These are phyloP conservation scores for Ceratobasidium sp. DNA, from an alignment of 1,284 basidiomycete species.

Conservation along the genomic window DNA sequence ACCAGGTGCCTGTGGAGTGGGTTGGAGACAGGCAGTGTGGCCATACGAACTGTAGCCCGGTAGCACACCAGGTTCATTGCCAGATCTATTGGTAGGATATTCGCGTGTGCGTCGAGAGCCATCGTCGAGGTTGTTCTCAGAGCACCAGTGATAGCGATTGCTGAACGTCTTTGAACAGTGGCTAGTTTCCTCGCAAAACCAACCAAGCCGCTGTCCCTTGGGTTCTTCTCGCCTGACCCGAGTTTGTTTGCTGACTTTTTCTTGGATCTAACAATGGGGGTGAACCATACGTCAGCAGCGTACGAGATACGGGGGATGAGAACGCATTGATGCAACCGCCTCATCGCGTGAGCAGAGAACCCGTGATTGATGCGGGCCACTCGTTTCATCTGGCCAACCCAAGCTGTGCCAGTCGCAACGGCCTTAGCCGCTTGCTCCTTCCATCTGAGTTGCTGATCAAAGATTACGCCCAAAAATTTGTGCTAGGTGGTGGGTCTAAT, in stretches of 20 bases:
- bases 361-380: slow-evolving; percentile 40
- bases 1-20: slow-evolving; percentile 7
- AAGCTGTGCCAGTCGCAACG: background rate
- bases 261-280: background rate
- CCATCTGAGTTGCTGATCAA: slow-evolving; percentile 40
- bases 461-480: slow-evolving; percentile 39
- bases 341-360: slow-evolving; percentile 27
- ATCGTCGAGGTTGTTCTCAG: slow-evolving; percentile 37
- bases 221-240: background rate
- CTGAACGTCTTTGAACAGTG: slow-evolving; percentile 31
- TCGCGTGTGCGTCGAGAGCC: slow-evolving; percentile 35
- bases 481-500: slow-evolving; percentile 11
- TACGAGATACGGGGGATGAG: slow-evolving; percentile 38
- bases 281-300: slow-evolving; percentile 33
- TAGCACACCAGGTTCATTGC: slow-evolving; percentile 11
- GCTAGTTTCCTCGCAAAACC: background rate
- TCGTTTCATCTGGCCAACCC: slow-evolving; percentile 32
- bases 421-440: slow-evolving; percentile 26
- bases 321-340: slow-evolving; percentile 24
- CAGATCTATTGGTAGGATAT: slow-evolving; percentile 11
- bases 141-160: slow-evolving; percentile 35
- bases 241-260: slow-evolving; percentile 12
- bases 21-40: slow-evolving; percentile 22
- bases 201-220: background rate
- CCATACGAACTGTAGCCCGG: slow-evolving; percentile 24